Conservation (phyloP, 2,329 filamentous ascomycete genomes). For the Mycocentrospora acerina region DNA sequence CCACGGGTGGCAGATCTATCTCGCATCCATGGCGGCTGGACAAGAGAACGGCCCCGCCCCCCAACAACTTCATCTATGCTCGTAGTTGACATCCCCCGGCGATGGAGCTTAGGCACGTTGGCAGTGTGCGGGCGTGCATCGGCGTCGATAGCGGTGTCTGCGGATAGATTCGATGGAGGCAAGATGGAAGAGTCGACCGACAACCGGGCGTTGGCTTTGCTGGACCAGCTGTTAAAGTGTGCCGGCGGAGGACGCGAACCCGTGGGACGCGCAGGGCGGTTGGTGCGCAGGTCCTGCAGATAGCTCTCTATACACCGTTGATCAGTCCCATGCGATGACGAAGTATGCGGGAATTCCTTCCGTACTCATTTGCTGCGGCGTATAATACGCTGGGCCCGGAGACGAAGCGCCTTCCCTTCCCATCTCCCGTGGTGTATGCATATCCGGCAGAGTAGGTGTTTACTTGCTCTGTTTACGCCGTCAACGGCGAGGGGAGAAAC, state of each 20-base stretch:
- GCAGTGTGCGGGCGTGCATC: conserved; percentile 20
- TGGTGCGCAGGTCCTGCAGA: conserved; percentile 69
- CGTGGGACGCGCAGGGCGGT: conserved; percentile 66
- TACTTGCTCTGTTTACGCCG: conserved; percentile 21
- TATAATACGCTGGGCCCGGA: conserved; percentile 41
- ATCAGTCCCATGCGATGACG: conserved; percentile 19
- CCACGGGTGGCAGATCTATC: conserved; percentile 32
- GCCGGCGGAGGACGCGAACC: conserved; percentile 68
- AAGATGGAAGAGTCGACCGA: conserved; percentile 28
- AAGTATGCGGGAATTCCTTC: background rate
- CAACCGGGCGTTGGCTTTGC: conserved; percentile 23
- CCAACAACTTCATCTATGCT: conserved; percentile 31
- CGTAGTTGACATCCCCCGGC: conserved; percentile 30
- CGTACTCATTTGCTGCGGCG: conserved; percentile 43
- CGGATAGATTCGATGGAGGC: conserved; percentile 27
- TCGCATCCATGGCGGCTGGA: conserved; percentile 44
- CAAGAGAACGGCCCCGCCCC: conserved; percentile 33
- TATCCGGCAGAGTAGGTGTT: conserved; percentile 14
- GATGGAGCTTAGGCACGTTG: conserved; percentile 30
- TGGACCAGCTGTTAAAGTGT: conserved; percentile 45
- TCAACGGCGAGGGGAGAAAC: background rate
- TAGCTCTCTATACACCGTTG: conserved; percentile 61
- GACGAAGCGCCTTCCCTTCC: conserved; percentile 40
- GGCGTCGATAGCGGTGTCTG: conserved; percentile 24
- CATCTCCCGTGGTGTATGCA: conserved; percentile 19